Evolutionary conservation across 768 basidiomycete genomes (phyloP), one percentile per base, ranked within the genome.

Genomic region (Lyophyllum decastes): DNA sequence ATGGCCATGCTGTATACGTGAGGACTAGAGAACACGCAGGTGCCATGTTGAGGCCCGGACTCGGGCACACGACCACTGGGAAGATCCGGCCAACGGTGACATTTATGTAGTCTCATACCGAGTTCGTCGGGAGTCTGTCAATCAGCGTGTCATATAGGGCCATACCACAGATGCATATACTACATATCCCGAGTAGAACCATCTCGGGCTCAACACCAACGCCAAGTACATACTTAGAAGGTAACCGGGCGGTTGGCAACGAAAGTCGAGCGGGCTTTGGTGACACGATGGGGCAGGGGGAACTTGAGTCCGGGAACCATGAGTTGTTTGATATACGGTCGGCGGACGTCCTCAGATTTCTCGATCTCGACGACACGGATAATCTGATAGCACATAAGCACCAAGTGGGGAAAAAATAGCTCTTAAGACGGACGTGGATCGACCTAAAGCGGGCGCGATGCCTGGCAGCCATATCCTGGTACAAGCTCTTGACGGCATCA

Each of bases 371-470:
- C 90, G 49, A 98, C 95, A 64, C 96, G 94, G 75, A 99, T 89
- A 73, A 99, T 95, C 94, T 98, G 30, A 10, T 10, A 38, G 44
- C 59, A 58, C n/a, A 19, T 30, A 6, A 48, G 27, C 12, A 1
- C 16, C 5, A n/a, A 19, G 26, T 1, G 2, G 9, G 17, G 2
- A 17, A 26, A 27, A 6, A 27, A 19, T 1, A 19, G 12, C 1
- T n/a, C 24, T 38, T 35, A 24, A 11, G 47, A 70, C 91, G 62
- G 66, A 95, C 93, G 76, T 96, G 95, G 76, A 98, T 95, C 44
- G 94, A 98, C 77, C 96, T 86, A 89, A 98, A 98, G 73, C 97
- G 94, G 64, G 97, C 97, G 78, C 96, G 94, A 78, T 99, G 96
- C 66, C 95, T 86, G 61, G 97, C 95, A 69, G 97, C 94, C 96